A percentile compares a stretch with the other conserved stretches of the same genome.
phyloP scores from a whole-genome alignment of 441 rosid species.

The Corymbia citriodora region DNA sequence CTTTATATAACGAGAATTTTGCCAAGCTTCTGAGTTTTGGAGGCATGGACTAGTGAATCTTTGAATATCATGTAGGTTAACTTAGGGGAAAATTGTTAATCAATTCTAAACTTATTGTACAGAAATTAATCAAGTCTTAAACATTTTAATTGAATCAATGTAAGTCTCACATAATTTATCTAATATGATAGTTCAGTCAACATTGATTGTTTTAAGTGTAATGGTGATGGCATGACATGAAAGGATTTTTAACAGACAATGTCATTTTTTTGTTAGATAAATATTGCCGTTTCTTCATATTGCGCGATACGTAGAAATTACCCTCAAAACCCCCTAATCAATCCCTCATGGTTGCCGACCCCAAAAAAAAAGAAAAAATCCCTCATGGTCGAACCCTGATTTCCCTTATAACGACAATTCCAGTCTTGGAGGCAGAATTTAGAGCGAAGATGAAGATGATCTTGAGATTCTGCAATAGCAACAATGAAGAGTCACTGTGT shows the following conservation, averaged over 20 bases:
- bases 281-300: accelerated
- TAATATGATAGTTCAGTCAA: neutral
- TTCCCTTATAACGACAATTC: neutral
- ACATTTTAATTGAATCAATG: neutral
- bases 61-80: neutral
- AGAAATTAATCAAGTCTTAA: neutral
- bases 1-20: neutral
- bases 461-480: neutral
- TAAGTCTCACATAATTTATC: neutral
- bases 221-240: accelerated
- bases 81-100: neutral
- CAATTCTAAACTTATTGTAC: neutral
- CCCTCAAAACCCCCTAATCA: neutral
- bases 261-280: neutral
- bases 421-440: neutral
- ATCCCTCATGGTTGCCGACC: neutral
- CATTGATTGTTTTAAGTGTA: neutral
- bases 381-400: neutral
- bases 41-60: neutral
- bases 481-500: neutral
- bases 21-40: neutral
- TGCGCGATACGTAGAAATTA: neutral
- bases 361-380: too few species aligned
- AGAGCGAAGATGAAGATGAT: neutral
- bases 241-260: neutral